Evolutionary conservation across 768 basidiomycete species (phyloP), one percentile per base, ranked within the genome.

Genomic region (Leucosporidium scottii): DNA sequence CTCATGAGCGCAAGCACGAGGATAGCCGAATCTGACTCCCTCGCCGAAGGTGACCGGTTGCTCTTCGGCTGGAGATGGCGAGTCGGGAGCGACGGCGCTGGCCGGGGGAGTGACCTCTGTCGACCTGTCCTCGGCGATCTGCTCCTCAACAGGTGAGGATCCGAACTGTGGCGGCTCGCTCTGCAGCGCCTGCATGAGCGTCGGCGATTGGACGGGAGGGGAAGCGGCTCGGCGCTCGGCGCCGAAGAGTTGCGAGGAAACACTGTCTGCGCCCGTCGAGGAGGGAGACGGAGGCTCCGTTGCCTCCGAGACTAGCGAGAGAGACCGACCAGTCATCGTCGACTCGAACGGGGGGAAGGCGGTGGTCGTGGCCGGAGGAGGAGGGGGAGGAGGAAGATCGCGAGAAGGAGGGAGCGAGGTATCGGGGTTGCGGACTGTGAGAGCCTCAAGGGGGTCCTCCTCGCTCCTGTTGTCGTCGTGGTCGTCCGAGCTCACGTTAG

Each of bases 11-110:
- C 70, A 71, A n/a, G 51, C 25, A 6, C 63, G 44, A 1, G 70
- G 70, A 54, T 65, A 64, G 7, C 70, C 70, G 61, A 65, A 67
- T 21, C 70, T 63, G 0, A 67, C 57, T 1, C 70, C 70, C 48
- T 71, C 70, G 57, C 57, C 57, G 31, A 39, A 58, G 10, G 57
- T 34, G 20, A 4, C 23, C 31, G 15, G 15, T 12, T 27, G 54
- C 7, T 50, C 65, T 20, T 56, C 55, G 55, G 30, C 36, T 10
- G 31, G 56, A 23, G 48, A 31, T 9, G 48, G 21, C 12, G 48
- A 18, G 17, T 8, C 34, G 13, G n/a, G n/a, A n/a, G 48, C 28
- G 27, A 13, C 27, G 20, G 44, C 18, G 1, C 56, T 23, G 0
- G 48, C n/a, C 1, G 23, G 20, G 1, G 44, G 21, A 47, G 23